Evolutionary conservation across 768 basidiomycete species (phyloP).

Genomic region (Lactarius pseudohatsudake): DNA sequence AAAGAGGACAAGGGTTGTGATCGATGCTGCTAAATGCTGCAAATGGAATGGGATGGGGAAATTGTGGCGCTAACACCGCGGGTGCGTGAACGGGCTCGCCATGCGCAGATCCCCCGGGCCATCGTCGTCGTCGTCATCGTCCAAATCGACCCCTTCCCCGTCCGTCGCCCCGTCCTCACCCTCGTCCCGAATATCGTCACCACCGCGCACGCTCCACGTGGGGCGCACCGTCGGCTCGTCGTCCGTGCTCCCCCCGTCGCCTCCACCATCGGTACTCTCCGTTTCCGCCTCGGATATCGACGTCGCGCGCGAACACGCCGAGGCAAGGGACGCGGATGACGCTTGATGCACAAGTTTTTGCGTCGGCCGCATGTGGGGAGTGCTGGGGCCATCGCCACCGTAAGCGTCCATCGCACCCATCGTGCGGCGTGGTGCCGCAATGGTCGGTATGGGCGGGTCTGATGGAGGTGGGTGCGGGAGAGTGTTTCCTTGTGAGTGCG

Average conservation of each 20-base stretch:
- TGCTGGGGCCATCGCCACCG: conserved; percentile 28
- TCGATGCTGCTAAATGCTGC: conserved; percentile 17
- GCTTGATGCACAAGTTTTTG: conserved; percentile 25
- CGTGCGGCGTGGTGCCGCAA: conserved; percentile 35
- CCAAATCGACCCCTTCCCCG: conserved; percentile 18
- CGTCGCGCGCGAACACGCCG: conserved; percentile 34
- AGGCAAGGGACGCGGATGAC: conserved; percentile 30
- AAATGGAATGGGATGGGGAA: background rate
- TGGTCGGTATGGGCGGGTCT: conserved; percentile 9
- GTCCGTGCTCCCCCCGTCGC: conserved; percentile 58
- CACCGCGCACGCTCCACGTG: conserved; percentile 21
- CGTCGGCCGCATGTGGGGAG: conserved; percentile 22
- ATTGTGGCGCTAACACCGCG: conserved; percentile 3
- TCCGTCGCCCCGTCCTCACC: conserved; percentile 14
- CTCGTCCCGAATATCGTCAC: conserved; percentile 21
- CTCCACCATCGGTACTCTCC: conserved; percentile 36
- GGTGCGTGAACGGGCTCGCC: conserved; percentile 22
- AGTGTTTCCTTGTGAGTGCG: conserved; percentile 50
- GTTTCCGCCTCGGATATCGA: conserved; percentile 39
- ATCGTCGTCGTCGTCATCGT: conserved; percentile 18
- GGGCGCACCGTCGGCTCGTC: conserved; percentile 83
- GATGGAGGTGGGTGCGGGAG: conserved; percentile 24
- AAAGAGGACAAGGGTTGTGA: conserved; percentile 2
- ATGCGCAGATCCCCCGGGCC: conserved; percentile 23
- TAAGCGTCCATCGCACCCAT: conserved; percentile 53